Evolutionary conservation across 228 moss, liverwort and hornwort species (phyloP).

Genomic region (Sphagnum fallax): DNA sequence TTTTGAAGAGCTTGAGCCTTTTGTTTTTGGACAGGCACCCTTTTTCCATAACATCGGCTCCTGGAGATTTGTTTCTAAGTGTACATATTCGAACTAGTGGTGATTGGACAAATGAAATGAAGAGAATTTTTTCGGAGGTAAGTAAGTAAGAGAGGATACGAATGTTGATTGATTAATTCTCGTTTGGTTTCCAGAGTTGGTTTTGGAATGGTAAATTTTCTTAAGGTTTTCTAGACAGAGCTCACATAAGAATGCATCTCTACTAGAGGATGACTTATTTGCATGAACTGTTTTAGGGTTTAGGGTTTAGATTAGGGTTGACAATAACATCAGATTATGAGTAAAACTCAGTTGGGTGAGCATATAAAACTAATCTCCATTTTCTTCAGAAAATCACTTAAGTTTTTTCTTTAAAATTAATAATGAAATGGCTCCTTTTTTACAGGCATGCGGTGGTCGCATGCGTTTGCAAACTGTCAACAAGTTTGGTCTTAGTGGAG

Average conservation of each 20-base stretch:
- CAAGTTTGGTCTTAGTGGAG: conserved; percentile 41
- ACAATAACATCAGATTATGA: background rate
- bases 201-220: no score
- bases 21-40: conserved; percentile 26
- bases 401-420: no score
- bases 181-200: no score
- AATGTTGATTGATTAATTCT: no score
- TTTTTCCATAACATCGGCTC: conserved; percentile 49
- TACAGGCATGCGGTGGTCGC: conserved; percentile 35
- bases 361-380: background rate
- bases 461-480: conserved; percentile 49
- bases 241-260: no score
- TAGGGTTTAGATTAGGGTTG: background rate
- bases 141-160: no score
- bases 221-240: no score
- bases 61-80: conserved; percentile 37
- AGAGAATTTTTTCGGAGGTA: conserved; percentile 18
- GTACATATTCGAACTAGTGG: conserved; percentile 43
- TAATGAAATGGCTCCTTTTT: background rate
- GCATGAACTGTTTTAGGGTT: no score
- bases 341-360: background rate
- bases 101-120: conserved; percentile 45
- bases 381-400: no score
- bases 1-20: no score
- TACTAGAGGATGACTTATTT: conserved; percentile 43